A percentile compares a stretch with the other conserved stretches of the same genome.
These are phyloP conservation scores for Cytospora leucostoma DNA, from an alignment of 2,329 filamentous ascomycete genomes.

Conservation along the genomic window DNA sequence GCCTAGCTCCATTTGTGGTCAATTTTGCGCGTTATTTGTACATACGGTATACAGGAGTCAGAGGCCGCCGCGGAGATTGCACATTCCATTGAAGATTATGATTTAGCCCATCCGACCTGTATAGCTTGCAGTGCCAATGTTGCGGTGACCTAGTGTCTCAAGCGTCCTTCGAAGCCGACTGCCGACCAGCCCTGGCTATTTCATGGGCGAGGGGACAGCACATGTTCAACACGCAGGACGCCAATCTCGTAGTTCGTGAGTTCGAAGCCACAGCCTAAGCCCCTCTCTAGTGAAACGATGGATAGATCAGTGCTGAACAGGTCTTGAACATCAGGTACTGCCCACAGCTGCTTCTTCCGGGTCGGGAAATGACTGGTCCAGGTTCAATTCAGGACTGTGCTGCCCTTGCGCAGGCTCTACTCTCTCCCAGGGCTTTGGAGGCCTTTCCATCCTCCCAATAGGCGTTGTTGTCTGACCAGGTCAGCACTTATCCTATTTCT, in stretches of 20 bases:
- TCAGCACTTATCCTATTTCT: conserved; percentile 1
- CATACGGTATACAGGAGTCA: conserved; percentile 30
- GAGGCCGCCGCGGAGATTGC: conserved; percentile 28
- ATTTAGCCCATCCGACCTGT: background rate
- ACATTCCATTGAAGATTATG: conserved; percentile 1
- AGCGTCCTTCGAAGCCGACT: too few species aligned
- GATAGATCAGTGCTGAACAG: background rate
- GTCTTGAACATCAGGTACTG: background rate
- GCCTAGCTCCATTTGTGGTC: conserved; percentile 38
- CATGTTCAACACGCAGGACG: too few species aligned
- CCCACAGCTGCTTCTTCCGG: conserved; percentile 27
- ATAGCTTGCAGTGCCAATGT: too few species aligned
- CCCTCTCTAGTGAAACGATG: background rate
- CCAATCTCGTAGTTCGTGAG: background rate
- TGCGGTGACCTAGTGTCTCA: too few species aligned
- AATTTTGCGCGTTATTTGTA: conserved; percentile 29
- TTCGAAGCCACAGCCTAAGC: background rate
- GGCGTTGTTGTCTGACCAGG: conserved; percentile 47
- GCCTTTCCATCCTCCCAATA: conserved; percentile 49
- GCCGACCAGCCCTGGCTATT: too few species aligned
- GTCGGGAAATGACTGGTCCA: conserved; percentile 35
- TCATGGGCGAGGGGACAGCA: too few species aligned
- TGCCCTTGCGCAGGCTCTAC: conserved; percentile 28
- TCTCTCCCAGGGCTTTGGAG: conserved; percentile 78
- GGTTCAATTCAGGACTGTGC: background rate